These are phyloP conservation scores for Przewalskia tangutica DNA, from an alignment of 257 asterid species.

Conservation along the genomic window DNA sequence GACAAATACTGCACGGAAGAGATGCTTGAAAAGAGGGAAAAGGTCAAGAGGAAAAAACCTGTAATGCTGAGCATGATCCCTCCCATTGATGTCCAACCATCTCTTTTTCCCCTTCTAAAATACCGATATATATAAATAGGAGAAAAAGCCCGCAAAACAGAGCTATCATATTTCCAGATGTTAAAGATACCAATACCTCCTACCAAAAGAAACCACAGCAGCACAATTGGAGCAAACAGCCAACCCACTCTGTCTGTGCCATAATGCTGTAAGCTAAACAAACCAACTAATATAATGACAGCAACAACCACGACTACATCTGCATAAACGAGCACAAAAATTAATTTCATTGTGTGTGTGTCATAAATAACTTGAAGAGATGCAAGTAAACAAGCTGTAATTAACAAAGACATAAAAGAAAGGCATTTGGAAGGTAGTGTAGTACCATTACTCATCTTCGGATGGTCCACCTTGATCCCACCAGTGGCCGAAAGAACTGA, in stretches of 20 bases:
- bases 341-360: background rate
- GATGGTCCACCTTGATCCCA: conserved; percentile 83
- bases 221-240: conserved; percentile 92
- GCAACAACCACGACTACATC: conserved; percentile 83
- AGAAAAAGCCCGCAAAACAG: conserved; percentile 79
- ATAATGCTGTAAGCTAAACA: conserved; percentile 92
- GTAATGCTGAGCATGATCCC: conserved; percentile 98
- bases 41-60: conserved; percentile 29
- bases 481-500: conserved; percentile 94
- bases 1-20: background rate
- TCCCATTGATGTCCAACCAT: conserved; percentile 88
- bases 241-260: conserved; percentile 97
- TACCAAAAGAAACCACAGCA: conserved; percentile 84
- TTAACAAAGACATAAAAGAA: background rate
- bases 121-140: conserved; percentile 77
- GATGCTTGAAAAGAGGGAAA: background rate
- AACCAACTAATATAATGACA: conserved; percentile 76
- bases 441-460: conserved; percentile 77
- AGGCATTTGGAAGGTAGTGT: conserved; percentile 5
- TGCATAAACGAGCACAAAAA: conserved; percentile 27
- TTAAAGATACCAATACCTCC: conserved; percentile 91
- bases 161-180: conserved; percentile 61
- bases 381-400: background rate
- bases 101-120: conserved; percentile 45
- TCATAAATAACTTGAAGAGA: background rate